Evolutionary conservation across 805 yeast genomes (phyloP).

Genomic region (Ogataea pilisensis): DNA sequence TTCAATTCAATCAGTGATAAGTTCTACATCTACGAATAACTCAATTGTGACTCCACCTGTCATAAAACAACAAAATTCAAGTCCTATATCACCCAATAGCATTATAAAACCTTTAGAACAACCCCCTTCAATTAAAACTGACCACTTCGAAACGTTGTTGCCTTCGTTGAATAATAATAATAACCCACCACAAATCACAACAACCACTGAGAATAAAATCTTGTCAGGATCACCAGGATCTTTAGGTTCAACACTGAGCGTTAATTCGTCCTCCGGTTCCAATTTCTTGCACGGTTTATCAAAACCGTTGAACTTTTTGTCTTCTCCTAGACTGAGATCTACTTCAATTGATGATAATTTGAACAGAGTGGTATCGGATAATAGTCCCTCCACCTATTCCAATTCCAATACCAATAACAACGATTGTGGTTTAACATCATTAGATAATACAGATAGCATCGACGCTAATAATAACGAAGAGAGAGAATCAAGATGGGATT

Average conservation of each 20-base stretch:
- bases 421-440: neutral
- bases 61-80: slow-evolving; percentile 2
- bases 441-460: neutral
- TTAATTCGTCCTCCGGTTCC: slow-evolving; percentile 1
- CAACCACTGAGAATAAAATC: neutral
- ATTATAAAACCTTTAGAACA: slow-evolving; percentile 8
- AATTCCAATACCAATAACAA: neutral
- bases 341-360: slow-evolving; percentile 12
- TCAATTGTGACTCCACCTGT: slow-evolving; percentile 2
- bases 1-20: neutral
- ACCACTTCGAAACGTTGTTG: slow-evolving; percentile 3
- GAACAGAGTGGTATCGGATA: neutral
- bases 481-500: slow-evolving; percentile 29
- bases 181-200: neutral
- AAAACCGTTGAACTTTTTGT: slow-evolving; percentile 13
- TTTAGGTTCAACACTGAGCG: neutral
- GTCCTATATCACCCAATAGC: neutral
- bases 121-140: slow-evolving; percentile 13
- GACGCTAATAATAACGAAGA: too few species aligned
- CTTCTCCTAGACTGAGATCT: slow-evolving; percentile 14
- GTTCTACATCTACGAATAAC: neutral
- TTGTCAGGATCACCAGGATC: slow-evolving; percentile 3
- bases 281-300: slow-evolving; percentile 10
- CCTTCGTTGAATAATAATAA: neutral
- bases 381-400: too few species aligned